Conservation (phyloP, 345 rosid genomes). For the Hibiscus trionum region DNA sequence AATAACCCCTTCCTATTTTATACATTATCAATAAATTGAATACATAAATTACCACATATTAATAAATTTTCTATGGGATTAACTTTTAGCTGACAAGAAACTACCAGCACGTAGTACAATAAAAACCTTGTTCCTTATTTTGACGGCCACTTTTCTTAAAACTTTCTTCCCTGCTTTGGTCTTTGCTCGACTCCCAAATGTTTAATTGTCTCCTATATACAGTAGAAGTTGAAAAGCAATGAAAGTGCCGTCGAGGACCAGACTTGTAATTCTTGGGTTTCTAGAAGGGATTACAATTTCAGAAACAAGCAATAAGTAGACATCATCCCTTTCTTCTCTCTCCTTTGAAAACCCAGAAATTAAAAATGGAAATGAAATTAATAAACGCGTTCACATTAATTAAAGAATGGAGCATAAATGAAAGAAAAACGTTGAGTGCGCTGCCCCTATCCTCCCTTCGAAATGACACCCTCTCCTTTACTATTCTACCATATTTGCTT, state of each 20-base stretch:
- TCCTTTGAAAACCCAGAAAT: background rate
- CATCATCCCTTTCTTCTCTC: background rate
- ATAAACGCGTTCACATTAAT: constrained; percentile 8
- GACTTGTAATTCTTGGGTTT: background rate
- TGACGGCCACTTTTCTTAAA: background rate
- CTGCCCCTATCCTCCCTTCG: background rate
- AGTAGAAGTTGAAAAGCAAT: background rate
- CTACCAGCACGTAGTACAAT: constrained; percentile 10
- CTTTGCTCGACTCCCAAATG: background rate
- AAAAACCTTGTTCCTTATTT: constrained; percentile 6
- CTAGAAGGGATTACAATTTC: constrained; percentile 17
- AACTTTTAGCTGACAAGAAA: constrained; percentile 22
- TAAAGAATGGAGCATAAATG: background rate
- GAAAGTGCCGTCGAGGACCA: background rate
- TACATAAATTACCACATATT: too few relatives aligned
- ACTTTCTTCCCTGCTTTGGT: background rate
- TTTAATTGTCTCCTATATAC: constrained; percentile 1
- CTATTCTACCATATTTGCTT: constrained; percentile 1
- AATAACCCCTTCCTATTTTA: too few relatives aligned
- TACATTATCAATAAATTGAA: too few relatives aligned
- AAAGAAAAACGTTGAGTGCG: background rate
- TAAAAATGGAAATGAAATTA: background rate
- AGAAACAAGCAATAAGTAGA: background rate
- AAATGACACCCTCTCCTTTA: background rate
- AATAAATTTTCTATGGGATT: constrained; percentile 2